Evolutionary conservation across 108 stramenopile genomes (phyloP).

Genomic region (Conticribra weissflogii): DNA sequence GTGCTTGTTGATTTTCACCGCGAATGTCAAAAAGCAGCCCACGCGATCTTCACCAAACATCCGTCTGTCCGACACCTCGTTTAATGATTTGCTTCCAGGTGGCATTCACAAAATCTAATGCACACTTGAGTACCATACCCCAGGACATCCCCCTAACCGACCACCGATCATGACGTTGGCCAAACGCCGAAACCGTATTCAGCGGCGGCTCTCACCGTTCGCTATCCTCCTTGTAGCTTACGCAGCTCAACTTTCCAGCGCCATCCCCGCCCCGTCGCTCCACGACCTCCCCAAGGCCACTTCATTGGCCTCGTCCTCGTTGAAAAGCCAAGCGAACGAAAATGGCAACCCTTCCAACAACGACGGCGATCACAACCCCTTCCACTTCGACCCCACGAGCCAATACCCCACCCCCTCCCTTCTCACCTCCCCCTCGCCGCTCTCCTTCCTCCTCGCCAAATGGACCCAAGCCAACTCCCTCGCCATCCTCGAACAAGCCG

Average conservation of each 20-base stretch:
- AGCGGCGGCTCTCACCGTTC: not conserved
- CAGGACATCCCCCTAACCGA: not conserved
- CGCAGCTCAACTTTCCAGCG: not conserved
- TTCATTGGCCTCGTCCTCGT: not conserved
- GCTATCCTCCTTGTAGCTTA: not conserved
- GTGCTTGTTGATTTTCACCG: no score
- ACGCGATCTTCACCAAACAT: no score
- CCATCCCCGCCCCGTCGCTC: not conserved
- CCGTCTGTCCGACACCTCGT: no score
- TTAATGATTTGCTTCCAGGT: not conserved
- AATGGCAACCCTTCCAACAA: not conserved
- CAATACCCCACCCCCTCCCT: constrained; percentile 25
- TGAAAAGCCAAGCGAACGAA: not conserved
- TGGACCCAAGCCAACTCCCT: constrained; percentile 43
- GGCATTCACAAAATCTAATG: not conserved
- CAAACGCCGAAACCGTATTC: not conserved
- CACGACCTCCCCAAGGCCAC: not conserved
- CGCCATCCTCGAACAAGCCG: constrained; percentile 74
- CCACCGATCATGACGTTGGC: not conserved
- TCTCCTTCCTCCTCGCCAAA: constrained; percentile 19
- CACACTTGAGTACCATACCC: not conserved
- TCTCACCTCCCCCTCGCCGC: not conserved
- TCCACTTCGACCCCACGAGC: constrained; percentile 19
- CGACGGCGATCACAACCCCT: not conserved
- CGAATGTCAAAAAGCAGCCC: no score